Evolutionary conservation across 192 early-diverging fungal species (phyloP).

Genomic region (Coemansia interrupta): DNA sequence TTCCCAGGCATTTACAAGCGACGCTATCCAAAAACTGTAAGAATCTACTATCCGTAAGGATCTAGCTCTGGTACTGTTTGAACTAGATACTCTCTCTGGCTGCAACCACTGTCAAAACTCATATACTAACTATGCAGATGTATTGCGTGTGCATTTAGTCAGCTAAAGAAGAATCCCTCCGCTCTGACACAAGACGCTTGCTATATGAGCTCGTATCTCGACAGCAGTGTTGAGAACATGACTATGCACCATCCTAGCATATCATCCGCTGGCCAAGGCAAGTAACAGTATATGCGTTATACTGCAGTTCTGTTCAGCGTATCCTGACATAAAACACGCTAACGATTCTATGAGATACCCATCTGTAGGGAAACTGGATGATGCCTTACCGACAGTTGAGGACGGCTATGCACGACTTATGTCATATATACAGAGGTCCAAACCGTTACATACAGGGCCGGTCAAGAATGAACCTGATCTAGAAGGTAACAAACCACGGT

Average conservation of each 20-base stretch:
- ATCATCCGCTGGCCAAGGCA: constrained; percentile 3
- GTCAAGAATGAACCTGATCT: not conserved
- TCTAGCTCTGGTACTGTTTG: too few species aligned
- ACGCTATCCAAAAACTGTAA: constrained; percentile 35
- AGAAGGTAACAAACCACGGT: constrained; percentile 16
- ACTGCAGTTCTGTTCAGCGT: too few species aligned
- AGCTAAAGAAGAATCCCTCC: constrained; percentile 2
- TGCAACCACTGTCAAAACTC: not conserved
- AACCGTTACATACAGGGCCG: not conserved
- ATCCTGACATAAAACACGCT: too few species aligned
- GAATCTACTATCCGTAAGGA: not conserved
- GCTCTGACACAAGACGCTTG: too few species aligned
- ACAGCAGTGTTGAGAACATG: constrained; percentile 6
- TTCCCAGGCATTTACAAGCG: constrained; percentile 19
- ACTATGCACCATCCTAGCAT: constrained; percentile 17
- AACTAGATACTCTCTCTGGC: too few species aligned
- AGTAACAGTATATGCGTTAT: not conserved
- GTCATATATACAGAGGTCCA: constrained; percentile 27
- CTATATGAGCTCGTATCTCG: not conserved
- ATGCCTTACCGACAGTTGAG: constrained; percentile 1
- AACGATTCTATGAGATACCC: too few species aligned
- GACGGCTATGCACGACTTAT: constrained; percentile 18
- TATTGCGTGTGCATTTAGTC: constrained; percentile 1
- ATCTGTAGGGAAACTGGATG: too few species aligned
- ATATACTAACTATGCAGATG: not conserved